Percentiles rank a stretch among this genome's conserved stretches.
These are phyloP conservation scores for Penicillium pancosmium DNA, from an alignment of 495 filamentous ascomycete species.

Conservation along the genomic window DNA sequence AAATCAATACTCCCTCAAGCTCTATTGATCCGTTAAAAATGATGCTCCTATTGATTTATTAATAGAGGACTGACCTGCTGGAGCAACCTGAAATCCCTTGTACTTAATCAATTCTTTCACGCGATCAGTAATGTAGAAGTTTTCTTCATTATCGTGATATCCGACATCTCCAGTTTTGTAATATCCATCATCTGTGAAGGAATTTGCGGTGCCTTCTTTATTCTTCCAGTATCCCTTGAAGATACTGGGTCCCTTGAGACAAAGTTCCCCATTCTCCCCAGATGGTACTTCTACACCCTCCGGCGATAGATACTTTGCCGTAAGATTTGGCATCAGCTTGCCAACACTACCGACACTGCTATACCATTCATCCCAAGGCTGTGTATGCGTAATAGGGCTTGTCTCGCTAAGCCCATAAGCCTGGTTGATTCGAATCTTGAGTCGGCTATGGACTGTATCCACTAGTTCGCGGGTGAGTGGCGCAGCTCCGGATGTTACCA, in stretches of 20 bases:
- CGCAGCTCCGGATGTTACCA: constrained; percentile 80
- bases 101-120: constrained; percentile 57
- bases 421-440: constrained; percentile 68
- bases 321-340: constrained; percentile 69
- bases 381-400: constrained; percentile 34
- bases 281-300: constrained; percentile 40
- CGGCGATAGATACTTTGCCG: constrained; percentile 65
- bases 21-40: constrained; percentile 45
- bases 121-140: constrained; percentile 57
- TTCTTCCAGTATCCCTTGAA: constrained; percentile 54
- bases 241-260: constrained; percentile 66
- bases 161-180: constrained; percentile 62
- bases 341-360: constrained; percentile 70
- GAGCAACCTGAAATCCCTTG: constrained; percentile 65
- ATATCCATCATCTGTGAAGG: constrained; percentile 54
- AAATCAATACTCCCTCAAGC: constrained; percentile 68
- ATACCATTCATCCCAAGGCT: constrained; percentile 6
- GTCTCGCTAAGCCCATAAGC: constrained; percentile 78
- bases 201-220: constrained; percentile 48
- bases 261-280: constrained; percentile 52
- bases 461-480: constrained; percentile 76
- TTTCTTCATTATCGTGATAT: constrained; percentile 47
- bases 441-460: constrained; percentile 64
- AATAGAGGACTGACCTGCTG: constrained; percentile 41
- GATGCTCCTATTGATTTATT: no score